Evolutionary conservation across 495 filamentous ascomycete species (phyloP).

Genomic region (Trichoderma virens): DNA sequence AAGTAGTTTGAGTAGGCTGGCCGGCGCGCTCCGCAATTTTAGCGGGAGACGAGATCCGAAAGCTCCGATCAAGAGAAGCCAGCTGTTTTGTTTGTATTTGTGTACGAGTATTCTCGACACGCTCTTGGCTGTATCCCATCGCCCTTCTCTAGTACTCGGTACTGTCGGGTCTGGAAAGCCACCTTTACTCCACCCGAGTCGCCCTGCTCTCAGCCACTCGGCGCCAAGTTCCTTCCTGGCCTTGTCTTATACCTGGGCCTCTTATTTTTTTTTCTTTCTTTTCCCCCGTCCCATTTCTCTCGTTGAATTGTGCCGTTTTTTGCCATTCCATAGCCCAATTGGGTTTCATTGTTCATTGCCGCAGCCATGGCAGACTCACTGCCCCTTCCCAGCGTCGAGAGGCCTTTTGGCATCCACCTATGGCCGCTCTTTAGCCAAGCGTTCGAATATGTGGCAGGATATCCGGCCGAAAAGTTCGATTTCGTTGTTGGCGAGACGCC

Average conservation of each 20-base stretch:
- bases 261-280: background rate
- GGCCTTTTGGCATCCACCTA: constrained; percentile 82
- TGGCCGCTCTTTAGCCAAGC: constrained; percentile 92
- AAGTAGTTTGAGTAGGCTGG: background rate
- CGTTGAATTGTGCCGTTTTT: background rate
- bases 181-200: background rate
- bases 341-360: background rate
- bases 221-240: background rate
- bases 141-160: background rate
- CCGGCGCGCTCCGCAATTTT: constrained; percentile 1
- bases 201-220: background rate
- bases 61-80: background rate
- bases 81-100: too few species aligned
- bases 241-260: background rate
- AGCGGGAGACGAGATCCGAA: background rate
- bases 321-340: background rate
- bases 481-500: constrained; percentile 59
- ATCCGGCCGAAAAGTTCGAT: constrained; percentile 60
- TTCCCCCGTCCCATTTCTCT: background rate
- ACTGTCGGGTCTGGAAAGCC: background rate
- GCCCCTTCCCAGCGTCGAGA: constrained; percentile 72
- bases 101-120: background rate
- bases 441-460: constrained; percentile 65
- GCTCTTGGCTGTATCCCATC: background rate
- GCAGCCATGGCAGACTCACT: constrained; percentile 38